phyloP scores from a whole-genome alignment of 805 yeast genomes.

The Torulaspora indica region DNA sequence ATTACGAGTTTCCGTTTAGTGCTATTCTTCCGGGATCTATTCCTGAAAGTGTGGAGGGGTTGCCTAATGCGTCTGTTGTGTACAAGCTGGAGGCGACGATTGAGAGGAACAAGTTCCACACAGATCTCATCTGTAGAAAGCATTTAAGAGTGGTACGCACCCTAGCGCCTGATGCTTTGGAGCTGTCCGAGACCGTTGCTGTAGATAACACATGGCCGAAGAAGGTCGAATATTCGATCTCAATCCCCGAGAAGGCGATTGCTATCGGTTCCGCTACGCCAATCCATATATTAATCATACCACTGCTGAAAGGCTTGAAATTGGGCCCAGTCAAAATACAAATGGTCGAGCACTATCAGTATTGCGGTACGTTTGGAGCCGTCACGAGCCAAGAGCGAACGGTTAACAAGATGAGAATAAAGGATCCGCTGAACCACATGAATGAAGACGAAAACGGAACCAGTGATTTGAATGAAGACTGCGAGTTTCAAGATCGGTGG shows the following conservation, averaged over 20 bases:
- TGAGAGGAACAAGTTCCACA: conserved; percentile 75
- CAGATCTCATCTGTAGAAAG: conserved; percentile 59
- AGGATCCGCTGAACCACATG: conserved; percentile 33
- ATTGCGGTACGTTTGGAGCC: conserved; percentile 54
- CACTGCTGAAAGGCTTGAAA: conserved; percentile 72
- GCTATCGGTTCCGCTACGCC: conserved; percentile 82
- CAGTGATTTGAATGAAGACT: conserved; percentile 22
- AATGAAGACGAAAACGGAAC: conserved; percentile 33
- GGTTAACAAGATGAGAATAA: conserved; percentile 49
- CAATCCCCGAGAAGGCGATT: conserved; percentile 80
- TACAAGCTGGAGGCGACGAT: conserved; percentile 74
- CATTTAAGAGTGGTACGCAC: conserved; percentile 82
- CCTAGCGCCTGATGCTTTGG: conserved; percentile 79
- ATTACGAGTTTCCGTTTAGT: conserved; percentile 86
- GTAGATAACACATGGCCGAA: conserved; percentile 95
- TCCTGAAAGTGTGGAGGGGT: conserved; percentile 86
- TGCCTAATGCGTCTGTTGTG: conserved; percentile 69
- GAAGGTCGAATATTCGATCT: conserved; percentile 84
- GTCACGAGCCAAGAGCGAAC: conserved; percentile 58
- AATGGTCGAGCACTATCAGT: conserved; percentile 63
- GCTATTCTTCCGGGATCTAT: conserved; percentile 78
- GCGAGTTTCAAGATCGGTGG: conserved; percentile 58
- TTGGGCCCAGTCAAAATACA: conserved; percentile 69
- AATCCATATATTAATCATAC: conserved; percentile 65
- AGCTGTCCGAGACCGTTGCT: conserved; percentile 83